Evolutionary conservation across 83 land plant genomes (phyloP), one percentile per base, ranked within the genome.

Genomic region (Picea mariana): DNA sequence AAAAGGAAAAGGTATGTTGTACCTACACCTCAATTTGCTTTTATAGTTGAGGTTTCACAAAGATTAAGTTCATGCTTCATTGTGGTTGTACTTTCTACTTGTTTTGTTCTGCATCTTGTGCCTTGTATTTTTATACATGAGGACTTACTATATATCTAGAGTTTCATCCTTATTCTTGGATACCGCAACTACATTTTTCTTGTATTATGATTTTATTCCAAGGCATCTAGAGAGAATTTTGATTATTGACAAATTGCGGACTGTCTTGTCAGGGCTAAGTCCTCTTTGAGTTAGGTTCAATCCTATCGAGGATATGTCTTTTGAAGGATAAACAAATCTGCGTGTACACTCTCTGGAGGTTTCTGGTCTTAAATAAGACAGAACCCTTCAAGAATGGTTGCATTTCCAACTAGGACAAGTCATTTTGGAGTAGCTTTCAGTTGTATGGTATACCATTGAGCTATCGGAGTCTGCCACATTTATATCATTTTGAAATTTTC

Each of bases 331-430:
- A 68, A 34, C 34, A 34, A 34, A 40, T 31, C 38, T 69, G 18
- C 3, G 38, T 69, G 73, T 69, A 69, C 38, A 67, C 34, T 67
- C 47, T 69, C 40, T 27, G 44, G 44, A 69, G 73, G 73, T 38
- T 69, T 69, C 73, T 69, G 73, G 44, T 31, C 72, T 67, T 34
- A 31, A 67, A 31, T 67, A 67, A 23, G 72, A 31, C 17, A 67
- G 13, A 66, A 15, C 40, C 17, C 73, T 38, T 17, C 8, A 16
- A 17, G 40, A 69, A 34, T 38, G 73, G 73, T 69, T 27, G 73
- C 42, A 34, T 1, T 27, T 68, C 59, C 59, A 55, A 55, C 59
- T 55, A 44, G 42, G 18, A 68, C 44, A 68, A 68, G 18, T 68
- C 73, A 68, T 5, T 68, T 68, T 68, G 42, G 44, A 68, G 73